Evolutionary conservation across 495 filamentous ascomycete species (phyloP).

Genomic region (Penicillium subrubescens): DNA sequence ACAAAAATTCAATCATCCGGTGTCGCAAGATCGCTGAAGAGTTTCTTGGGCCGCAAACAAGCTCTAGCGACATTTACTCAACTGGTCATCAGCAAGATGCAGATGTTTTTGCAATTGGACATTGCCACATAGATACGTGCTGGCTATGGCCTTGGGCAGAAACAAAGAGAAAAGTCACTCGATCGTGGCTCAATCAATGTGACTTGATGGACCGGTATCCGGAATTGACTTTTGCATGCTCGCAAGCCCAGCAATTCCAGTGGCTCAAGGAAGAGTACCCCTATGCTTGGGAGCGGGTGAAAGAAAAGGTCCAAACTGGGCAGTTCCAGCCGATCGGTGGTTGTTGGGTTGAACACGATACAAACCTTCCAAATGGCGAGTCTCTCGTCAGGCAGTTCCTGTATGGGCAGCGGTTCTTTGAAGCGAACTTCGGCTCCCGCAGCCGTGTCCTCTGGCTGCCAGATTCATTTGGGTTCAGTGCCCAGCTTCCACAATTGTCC

Average conservation of each 20-base stretch:
- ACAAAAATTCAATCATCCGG: constrained; percentile 40
- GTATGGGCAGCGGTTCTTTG: constrained; percentile 91
- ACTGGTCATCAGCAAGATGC: constrained; percentile 65
- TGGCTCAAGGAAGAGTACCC: constrained; percentile 93
- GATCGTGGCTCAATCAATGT: constrained; percentile 96
- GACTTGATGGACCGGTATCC: constrained; percentile 92
- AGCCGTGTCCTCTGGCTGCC: constrained; percentile 94
- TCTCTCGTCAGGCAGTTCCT: constrained; percentile 91
- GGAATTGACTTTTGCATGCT: constrained; percentile 87
- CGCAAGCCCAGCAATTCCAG: constrained; percentile 96
- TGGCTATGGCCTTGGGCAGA: constrained; percentile 99
- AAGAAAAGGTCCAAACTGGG: constrained; percentile 83
- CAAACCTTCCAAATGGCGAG: constrained; percentile 94
- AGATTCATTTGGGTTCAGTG: constrained; percentile 96
- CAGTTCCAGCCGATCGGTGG: constrained; percentile 94
- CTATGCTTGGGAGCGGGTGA: constrained; percentile 82
- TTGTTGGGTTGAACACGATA: constrained; percentile 99
- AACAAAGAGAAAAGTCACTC: constrained; percentile 93
- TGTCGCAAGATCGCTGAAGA: constrained; percentile 67
- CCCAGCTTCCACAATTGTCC: constrained; percentile 90
- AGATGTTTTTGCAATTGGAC: constrained; percentile 79
- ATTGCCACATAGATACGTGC: constrained; percentile 97
- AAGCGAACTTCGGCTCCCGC: constrained; percentile 87
- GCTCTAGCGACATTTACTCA: constrained; percentile 82
- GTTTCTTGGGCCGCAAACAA: constrained; percentile 78